A percentile compares a stretch with the other conserved stretches of the same genome.
Conservation (phyloP, 1,139 yeast species). For the Candida neerlandica region DNA sequence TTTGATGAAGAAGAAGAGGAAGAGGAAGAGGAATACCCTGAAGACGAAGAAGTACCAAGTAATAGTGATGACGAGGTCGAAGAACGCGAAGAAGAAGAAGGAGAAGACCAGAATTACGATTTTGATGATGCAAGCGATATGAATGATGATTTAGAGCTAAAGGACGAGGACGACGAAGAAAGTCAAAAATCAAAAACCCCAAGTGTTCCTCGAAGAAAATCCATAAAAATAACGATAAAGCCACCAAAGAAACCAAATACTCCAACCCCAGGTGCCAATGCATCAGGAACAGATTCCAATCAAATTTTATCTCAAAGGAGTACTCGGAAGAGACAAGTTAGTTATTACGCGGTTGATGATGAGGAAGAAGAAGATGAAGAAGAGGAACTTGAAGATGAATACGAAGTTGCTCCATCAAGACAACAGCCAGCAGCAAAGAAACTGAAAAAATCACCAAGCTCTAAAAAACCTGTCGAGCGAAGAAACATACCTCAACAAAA, state of each 20-base stretch:
- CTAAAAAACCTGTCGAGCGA: neutral
- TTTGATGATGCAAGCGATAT: conserved; percentile 45
- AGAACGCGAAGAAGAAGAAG: conserved; percentile 12
- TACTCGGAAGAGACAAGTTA: conserved; percentile 33
- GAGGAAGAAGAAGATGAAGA: conserved; percentile 29
- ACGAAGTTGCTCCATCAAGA: conserved; percentile 1
- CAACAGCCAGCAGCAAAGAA: conserved; percentile 4
- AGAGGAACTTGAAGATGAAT: conserved; percentile 14
- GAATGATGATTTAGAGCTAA: conserved; percentile 42
- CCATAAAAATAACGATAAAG: conserved; percentile 17
- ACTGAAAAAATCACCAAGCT: conserved; percentile 7
- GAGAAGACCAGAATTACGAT: conserved; percentile 27
- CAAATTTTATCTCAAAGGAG: conserved; percentile 20
- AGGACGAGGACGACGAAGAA: conserved; percentile 26
- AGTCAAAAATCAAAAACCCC: conserved; percentile 7
- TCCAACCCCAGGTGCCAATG: conserved; percentile 6
- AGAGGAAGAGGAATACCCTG: conserved; percentile 20
- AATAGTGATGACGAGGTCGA: conserved; percentile 31
- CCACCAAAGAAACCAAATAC: conserved; percentile 15
- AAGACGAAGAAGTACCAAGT: conserved; percentile 24
- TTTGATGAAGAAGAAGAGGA: conserved; percentile 21
- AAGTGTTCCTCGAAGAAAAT: conserved; percentile 5
- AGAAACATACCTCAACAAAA: conserved; percentile 21
- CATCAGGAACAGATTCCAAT: conserved; percentile 3
- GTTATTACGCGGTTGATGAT: conserved; percentile 37